Base-by-base conservation (phyloP, 2,329 filamentous ascomycete species). In the Fusarium foetens region DNA sequence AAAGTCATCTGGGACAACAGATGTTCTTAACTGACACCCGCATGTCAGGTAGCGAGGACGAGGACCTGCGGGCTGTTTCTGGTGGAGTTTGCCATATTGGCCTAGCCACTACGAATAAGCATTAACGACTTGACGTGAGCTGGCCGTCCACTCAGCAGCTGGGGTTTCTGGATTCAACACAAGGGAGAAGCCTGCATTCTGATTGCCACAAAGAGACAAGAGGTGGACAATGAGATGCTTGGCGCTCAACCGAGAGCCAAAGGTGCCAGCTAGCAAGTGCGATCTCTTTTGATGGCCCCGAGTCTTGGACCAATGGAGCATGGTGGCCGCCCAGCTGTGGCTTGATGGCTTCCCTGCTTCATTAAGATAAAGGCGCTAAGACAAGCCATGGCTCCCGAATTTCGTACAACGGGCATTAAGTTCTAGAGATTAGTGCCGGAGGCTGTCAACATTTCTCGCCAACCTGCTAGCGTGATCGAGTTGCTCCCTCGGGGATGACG, bases 1-100 rank as follows among this genome's bases (percentile, higher is more conserved):
- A 41, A 58, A 58, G 45, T 45, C 54, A 63, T 52, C 27, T 31
- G 64, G 71, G 71, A 60, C 54, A 63, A 48, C 39, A 49, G 23
- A 63, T 72, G 71, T 74, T 70, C 69, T 74, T 74, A 74, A 74
- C 68, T 46, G 48, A 51, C 60, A 62, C 41, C 49, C 31, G 49
- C 45, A 71, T 66, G 39, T n/a, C 42, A 66, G 29, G 29, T 48
- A 52, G 42, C 25, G 46, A 42, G 55, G 43, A 42, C n/a, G 17
- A 35, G 36, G 38, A 33, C 42, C 39, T 55, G 17, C 45, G 39
- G 46, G 53, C 58, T 70, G 58, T 46, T 68, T 70, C 57, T 71
- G 62, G 70, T 65, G 59, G 67, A 71, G 64, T 72, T 71, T 63
- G 36, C 25, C 49, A 60, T 68, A 25, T 68, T 45, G 39, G 58